phyloP scores from a whole-genome alignment of 169 alveolate species.

The Nephromyces sp. region DNA sequence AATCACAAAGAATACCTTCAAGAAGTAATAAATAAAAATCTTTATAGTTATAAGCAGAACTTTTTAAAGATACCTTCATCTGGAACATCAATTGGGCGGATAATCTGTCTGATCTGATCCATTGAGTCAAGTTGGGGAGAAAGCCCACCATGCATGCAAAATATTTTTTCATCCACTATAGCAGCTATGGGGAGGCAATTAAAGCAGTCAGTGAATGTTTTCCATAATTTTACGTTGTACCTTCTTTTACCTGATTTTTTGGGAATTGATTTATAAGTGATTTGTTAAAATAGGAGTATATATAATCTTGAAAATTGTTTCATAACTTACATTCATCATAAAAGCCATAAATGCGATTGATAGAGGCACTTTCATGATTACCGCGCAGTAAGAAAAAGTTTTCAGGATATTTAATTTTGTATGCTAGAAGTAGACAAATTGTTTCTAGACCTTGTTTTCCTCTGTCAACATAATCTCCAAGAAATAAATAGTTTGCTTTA shows the following conservation, averaged over 20 bases:
- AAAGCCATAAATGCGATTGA: slow-evolving; percentile 97
- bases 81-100: slow-evolving; percentile 99
- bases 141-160: slow-evolving; percentile 99
- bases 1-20: slow-evolving; percentile 93
- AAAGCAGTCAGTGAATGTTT: slow-evolving; percentile 97
- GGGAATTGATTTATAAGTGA: background rate
- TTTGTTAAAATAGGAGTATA: background rate
- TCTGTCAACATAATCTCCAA: slow-evolving; percentile 98
- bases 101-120: slow-evolving; percentile 88
- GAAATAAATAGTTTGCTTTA: slow-evolving; percentile 93
- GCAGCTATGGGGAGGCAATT: slow-evolving; percentile 99
- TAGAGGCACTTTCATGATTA: slow-evolving; percentile 98
- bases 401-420: slow-evolving; percentile 93
- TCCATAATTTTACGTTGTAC: slow-evolving; percentile 97
- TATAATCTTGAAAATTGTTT: background rate
- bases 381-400: slow-evolving; percentile 96
- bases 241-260: slow-evolving; percentile 72
- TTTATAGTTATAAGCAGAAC: background rate
- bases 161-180: slow-evolving; percentile 93
- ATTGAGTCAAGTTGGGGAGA: slow-evolving; percentile 93
- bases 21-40: too few species aligned
- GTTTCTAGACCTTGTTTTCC: slow-evolving; percentile 97
- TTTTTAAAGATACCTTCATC: slow-evolving; percentile 71
- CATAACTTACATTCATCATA: slow-evolving; percentile 94
- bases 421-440: slow-evolving; percentile 91